Conservation (phyloP, 2,329 filamentous ascomycete genomes). For the Alternaria rosae region DNA sequence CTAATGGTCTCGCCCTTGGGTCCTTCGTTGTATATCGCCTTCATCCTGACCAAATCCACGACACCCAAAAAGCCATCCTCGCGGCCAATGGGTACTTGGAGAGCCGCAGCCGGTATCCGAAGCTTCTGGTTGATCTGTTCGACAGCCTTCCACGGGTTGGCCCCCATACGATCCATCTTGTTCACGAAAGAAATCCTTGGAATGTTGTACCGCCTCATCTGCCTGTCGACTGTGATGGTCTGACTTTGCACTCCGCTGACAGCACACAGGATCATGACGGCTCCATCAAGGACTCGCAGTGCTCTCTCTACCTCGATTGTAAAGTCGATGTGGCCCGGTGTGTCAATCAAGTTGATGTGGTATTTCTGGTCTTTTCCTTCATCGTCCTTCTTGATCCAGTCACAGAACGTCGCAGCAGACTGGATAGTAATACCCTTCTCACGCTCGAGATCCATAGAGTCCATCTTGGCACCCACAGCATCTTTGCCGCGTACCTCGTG, state of each 20-base stretch:
- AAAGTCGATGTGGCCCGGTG: constrained; percentile 97
- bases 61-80: constrained; percentile 94
- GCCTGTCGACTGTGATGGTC: constrained; percentile 96
- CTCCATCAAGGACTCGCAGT: constrained; percentile 91
- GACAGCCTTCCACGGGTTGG: constrained; percentile 96
- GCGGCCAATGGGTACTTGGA: constrained; percentile 91
- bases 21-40: constrained; percentile 91
- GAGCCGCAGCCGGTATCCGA: constrained; percentile 87
- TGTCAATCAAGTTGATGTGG: constrained; percentile 98
- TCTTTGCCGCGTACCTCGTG: constrained; percentile 97
- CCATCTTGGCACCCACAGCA: constrained; percentile 97
- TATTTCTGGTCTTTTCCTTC: constrained; percentile 83
- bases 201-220: constrained; percentile 98
- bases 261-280: constrained; percentile 97
- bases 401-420: constrained; percentile 95
- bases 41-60: constrained; percentile 91
- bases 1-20: constrained; percentile 77
- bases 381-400: constrained; percentile 85
- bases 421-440: constrained; percentile 99
- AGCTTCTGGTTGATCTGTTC: constrained; percentile 98
- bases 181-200: constrained; percentile 96
- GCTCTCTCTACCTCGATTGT: constrained; percentile 98
- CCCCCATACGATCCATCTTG: constrained; percentile 99
- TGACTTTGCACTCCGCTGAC: constrained; percentile 97
- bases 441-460: constrained; percentile 98